Percentiles rank a stretch among this genome's conserved stretches.
Conservation (phyloP, 371 early-diverging fungal species). For the Dichotomocladium elegans region DNA sequence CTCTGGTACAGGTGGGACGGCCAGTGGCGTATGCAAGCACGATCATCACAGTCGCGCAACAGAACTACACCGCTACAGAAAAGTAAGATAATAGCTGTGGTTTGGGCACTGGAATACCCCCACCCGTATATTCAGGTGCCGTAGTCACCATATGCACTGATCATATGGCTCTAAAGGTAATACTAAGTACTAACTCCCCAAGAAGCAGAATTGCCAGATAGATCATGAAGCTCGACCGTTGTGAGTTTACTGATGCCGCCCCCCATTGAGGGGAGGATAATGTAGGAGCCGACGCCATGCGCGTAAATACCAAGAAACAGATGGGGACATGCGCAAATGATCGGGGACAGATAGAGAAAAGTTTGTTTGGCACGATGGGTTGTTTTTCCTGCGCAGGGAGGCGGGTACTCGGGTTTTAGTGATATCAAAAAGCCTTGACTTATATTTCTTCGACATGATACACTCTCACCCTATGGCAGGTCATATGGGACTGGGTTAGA, state of each 20-base stretch:
- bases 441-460: not conserved
- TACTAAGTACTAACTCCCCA: too few relatives aligned
- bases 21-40: slow-evolving; percentile 18
- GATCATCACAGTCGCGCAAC: not conserved
- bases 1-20: slow-evolving; percentile 8
- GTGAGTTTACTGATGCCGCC: too few relatives aligned
- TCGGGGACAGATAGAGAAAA: too few relatives aligned
- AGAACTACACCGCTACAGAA: not conserved
- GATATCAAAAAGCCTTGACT: not conserved
- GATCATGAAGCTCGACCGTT: not conserved
- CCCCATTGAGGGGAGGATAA: not conserved
- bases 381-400: not conserved
- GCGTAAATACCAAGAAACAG: not conserved
- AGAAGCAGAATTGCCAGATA: not conserved
- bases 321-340: not conserved
- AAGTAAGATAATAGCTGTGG: not conserved
- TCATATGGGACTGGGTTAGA: slow-evolving; percentile 13
- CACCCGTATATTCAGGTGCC: not conserved
- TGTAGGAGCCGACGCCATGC: not conserved
- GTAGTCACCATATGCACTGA: not conserved
- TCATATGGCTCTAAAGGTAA: too few relatives aligned
- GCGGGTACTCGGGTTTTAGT: not conserved
- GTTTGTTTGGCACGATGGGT: not conserved
- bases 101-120: not conserved
- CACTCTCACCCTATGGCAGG: slow-evolving; percentile 1